Conservation (phyloP, 441 rosid genomes). For the Syzygium malaccense region DNA sequence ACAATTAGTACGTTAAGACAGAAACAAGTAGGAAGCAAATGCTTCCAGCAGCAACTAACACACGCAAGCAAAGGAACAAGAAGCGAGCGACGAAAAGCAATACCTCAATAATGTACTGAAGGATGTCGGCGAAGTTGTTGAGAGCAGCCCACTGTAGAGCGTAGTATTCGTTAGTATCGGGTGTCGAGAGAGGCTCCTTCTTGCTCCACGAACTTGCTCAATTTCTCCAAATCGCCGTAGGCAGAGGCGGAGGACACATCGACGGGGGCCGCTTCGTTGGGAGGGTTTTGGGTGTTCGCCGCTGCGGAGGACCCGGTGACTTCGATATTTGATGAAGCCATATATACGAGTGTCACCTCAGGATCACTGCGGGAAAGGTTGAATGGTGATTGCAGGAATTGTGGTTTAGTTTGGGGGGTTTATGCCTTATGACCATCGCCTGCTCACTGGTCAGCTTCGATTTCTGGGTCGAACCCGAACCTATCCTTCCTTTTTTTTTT, state of each 20-base stretch:
- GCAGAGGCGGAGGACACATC: slow-evolving; percentile 82
- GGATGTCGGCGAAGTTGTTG: slow-evolving; percentile 51
- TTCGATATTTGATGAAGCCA: slow-evolving; percentile 86
- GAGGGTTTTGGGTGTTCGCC: slow-evolving; percentile 20
- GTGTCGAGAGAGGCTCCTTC: slow-evolving; percentile 46
- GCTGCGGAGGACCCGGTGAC: slow-evolving; percentile 35
- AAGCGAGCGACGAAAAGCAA: background rate
- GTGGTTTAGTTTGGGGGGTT: no score
- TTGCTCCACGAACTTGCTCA: slow-evolving; percentile 58
- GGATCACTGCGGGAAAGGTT: no score
- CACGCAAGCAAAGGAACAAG: background rate
- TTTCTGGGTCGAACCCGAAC: no score
- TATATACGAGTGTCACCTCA: background rate
- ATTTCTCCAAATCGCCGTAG: slow-evolving; percentile 58
- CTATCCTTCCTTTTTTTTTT: no score
- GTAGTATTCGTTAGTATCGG: slow-evolving; percentile 59
- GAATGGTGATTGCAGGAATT: no score
- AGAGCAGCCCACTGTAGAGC: slow-evolving; percentile 90
- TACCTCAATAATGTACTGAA: slow-evolving; percentile 63
- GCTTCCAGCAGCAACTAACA: background rate
- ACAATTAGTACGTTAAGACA: no score
- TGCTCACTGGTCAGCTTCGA: no score
- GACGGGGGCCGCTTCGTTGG: slow-evolving; percentile 15
- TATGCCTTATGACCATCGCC: no score
- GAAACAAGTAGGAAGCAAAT: no score